Percentiles rank a stretch among this genome's conserved stretches.
Evolutionary conservation across 192 early-diverging fungal species (phyloP).

Genomic region (Linderina pennispora): DNA sequence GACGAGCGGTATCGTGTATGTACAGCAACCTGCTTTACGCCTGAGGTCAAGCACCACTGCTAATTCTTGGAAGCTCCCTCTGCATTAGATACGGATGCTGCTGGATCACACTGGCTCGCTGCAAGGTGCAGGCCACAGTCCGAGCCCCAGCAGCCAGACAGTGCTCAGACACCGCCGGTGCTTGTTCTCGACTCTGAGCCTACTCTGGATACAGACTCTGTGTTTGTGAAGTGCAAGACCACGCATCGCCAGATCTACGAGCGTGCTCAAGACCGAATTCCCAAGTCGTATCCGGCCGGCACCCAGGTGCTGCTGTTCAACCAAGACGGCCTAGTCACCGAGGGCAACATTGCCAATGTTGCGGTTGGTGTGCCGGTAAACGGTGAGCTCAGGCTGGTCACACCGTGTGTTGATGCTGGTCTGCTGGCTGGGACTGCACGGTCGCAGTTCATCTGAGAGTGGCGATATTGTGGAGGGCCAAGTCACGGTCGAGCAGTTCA

Average conservation of each 20-base stretch:
- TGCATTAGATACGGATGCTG: constrained; percentile 17
- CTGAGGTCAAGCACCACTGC: too few species aligned
- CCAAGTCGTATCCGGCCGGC: background rate
- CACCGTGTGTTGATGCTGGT: constrained; percentile 12
- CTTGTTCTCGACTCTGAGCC: constrained; percentile 25
- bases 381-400: constrained; percentile 15
- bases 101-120: constrained; percentile 10
- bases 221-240: constrained; percentile 36
- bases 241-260: constrained; percentile 28
- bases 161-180: background rate
- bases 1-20: too few species aligned
- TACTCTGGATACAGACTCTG: constrained; percentile 6
- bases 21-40: too few species aligned
- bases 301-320: constrained; percentile 35
- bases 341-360: constrained; percentile 37
- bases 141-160: background rate
- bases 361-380: constrained; percentile 11
- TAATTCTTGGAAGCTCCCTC: too few species aligned
- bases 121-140: constrained; percentile 13
- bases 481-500: constrained; percentile 26
- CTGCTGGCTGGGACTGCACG: constrained; percentile 37
- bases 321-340: constrained; percentile 11
- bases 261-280: constrained; percentile 6
- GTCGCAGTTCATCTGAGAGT: constrained; percentile 11
- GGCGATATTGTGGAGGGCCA: constrained; percentile 21